Conservation (phyloP, 2,329 filamentous ascomycete species). For the Alternaria gaisen region DNA sequence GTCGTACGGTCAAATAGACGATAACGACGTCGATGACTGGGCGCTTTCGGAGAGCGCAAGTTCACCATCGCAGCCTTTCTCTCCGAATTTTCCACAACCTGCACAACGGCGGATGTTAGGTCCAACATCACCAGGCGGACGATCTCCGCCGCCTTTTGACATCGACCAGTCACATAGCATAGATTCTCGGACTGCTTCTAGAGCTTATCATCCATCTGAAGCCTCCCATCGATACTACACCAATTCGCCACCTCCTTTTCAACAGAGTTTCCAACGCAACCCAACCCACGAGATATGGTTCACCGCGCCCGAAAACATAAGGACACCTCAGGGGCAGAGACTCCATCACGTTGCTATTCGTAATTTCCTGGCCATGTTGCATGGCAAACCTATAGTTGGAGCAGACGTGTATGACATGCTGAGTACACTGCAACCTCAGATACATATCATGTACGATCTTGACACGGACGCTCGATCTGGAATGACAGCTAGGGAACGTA, state of each 20-base stretch:
- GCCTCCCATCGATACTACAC: constrained; percentile 13
- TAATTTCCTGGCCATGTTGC: constrained; percentile 73
- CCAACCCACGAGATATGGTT: constrained; percentile 66
- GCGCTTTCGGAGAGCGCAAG: constrained; percentile 33
- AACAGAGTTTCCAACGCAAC: constrained; percentile 16
- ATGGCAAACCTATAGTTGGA: constrained; percentile 71
- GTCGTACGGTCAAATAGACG: constrained; percentile 47
- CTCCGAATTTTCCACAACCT: constrained; percentile 25
- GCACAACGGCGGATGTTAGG: constrained; percentile 36
- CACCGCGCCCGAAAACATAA: constrained; percentile 62
- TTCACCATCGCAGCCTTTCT: constrained; percentile 25
- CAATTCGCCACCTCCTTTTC: constrained; percentile 26
- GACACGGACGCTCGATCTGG: constrained; percentile 45
- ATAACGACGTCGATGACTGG: constrained; percentile 47
- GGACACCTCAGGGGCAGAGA: constrained; percentile 58
- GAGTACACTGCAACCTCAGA: constrained; percentile 67
- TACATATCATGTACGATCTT: constrained; percentile 64
- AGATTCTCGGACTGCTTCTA: constrained; percentile 24
- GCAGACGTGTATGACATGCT: constrained; percentile 70
- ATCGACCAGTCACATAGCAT: constrained; percentile 38
- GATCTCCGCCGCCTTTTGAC: constrained; percentile 41
- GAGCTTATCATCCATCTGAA: constrained; percentile 27
- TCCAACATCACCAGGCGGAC: constrained; percentile 36
- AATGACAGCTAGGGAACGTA: constrained; percentile 53
- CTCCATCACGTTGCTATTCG: constrained; percentile 72